Conservation (phyloP, 805 yeast genomes). For the Metschnikowia gelsemii region DNA sequence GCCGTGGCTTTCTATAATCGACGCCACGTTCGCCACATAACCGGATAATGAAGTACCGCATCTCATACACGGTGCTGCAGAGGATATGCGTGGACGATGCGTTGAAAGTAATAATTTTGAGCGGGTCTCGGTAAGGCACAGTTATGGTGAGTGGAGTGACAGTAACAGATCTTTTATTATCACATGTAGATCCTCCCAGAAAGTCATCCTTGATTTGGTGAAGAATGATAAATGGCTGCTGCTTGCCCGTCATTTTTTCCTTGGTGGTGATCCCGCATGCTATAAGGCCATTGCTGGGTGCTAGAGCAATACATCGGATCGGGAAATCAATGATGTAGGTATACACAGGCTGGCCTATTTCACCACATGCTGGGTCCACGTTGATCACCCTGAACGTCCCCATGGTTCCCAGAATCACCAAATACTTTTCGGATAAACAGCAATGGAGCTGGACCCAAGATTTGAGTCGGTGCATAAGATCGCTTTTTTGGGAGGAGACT, state of each 20-base stretch:
- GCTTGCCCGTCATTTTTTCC: slow-evolving; percentile 64
- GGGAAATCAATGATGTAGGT: slow-evolving; percentile 71
- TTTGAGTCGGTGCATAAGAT: slow-evolving; percentile 25
- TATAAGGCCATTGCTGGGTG: slow-evolving; percentile 60
- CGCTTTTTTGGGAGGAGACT: background rate
- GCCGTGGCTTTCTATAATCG: slow-evolving; percentile 37
- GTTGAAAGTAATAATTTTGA: slow-evolving; percentile 71
- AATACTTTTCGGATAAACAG: slow-evolving; percentile 53
- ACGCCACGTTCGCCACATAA: slow-evolving; percentile 51
- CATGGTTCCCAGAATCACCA: slow-evolving; percentile 69
- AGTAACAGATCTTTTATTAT: slow-evolving; percentile 16
- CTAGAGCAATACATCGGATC: slow-evolving; percentile 72
- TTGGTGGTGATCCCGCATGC: slow-evolving; percentile 84
- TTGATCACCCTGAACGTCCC: slow-evolving; percentile 71
- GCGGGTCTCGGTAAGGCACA: slow-evolving; percentile 83
- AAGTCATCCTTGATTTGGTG: slow-evolving; percentile 35
- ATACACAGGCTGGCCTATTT: slow-evolving; percentile 61
- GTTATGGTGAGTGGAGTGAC: slow-evolving; percentile 70
- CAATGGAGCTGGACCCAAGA: slow-evolving; percentile 64
- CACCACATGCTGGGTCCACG: slow-evolving; percentile 26
- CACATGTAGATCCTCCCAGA: too few relatives aligned
- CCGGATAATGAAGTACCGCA: slow-evolving; percentile 74
- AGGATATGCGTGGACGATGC: slow-evolving; percentile 66
- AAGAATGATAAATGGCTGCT: slow-evolving; percentile 72
- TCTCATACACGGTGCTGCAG: slow-evolving; percentile 75